Evolutionary conservation across 345 rosid genomes (phyloP), one percentile per base, ranked within the genome.

Genomic region (Salix dunnii): DNA sequence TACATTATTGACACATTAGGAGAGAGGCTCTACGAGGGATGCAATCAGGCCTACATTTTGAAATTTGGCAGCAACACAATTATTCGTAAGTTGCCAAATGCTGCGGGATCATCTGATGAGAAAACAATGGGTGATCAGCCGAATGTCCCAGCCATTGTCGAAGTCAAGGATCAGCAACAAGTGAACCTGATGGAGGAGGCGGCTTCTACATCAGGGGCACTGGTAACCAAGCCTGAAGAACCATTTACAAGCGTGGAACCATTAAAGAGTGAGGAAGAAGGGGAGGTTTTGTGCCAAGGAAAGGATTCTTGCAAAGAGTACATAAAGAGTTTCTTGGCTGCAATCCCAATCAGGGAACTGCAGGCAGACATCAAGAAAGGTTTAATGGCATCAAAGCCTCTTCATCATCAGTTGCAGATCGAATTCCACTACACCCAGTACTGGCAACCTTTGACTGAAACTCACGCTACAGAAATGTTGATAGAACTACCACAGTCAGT

Each of bases 11-110:
- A 96, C 82, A 93, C 97, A 2, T 77, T 96, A 46, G 98, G 99
- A n/a, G 99, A 96, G 90, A 89, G 98, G 83, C 94, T 96, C 0
- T 96, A 83, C 7, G 99, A 96, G 86, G 98, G 97, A 61, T 96
- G 97, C 86, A 85, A 81, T 85, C 99, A 96, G 77, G 99, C 99
- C 62, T 93, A 93, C 79, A 86, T 96, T 68, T 84, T 96, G 89
- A 96, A 92, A 76, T 96, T 96, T 67, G 96, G 91, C 79, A 70
- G 81, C 51, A 85, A 83, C 58, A 84, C 94, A 4, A 82, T 80
- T 71, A 92, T 96, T 46, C 76, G 77, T 74, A 89, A 86, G 69
- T 35, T 88, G 43, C 83, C 80, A 43, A 83, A 79, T 49, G 79
- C 63, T 28, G 75, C 74, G 23, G 84, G 71, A 30, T 43, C 83